Base-by-base conservation (phyloP, 768 basidiomycete species). In the Russula emetica region DNA sequence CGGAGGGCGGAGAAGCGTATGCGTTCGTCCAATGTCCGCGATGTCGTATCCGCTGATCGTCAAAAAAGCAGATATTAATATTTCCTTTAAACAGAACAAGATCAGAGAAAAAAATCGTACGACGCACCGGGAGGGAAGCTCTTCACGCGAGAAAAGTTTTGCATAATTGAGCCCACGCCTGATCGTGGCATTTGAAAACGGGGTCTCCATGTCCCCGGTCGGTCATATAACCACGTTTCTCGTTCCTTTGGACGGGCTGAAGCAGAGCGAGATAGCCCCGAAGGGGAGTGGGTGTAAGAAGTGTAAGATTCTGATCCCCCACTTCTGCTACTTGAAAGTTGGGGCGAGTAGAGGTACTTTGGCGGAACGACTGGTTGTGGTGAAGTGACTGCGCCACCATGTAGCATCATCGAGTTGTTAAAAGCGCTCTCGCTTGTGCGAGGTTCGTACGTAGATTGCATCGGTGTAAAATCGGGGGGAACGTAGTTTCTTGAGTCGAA, bases 121-220 rank as follows among this genome's bases (percentile, higher is more conserved):
- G 22, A 61, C 67, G 45, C 64, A 63, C 57, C 57, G 26, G 63
- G 66, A 9, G 69, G 70, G 20, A 72, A 69, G 20, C 64, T 71
- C 55, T 60, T 66, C 3, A 63, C 66, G 2, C 72, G 69, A 47
- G 59, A 56, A 30, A 67, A 51, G 47, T 49, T 66, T 2, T 61
- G 66, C 22, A 75, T 60, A 10, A 74, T 44, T 24, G 69, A 66
- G 30, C 70, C 64, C 1, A 75, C 51, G 7, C 67, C 55, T 0
- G 69, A 61, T 26, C 69, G 64, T 7, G 66, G 66, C 72, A 74
- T 72, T 51, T 69, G 70, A 67, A 76, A 76, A 52, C 73, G 73
- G 1, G 73, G 61, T 38, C 75, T 63, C 75, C 75, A 76, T 44
- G 57, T 53, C n/a, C 67, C 67, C 2, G 67, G 67, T 30, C 67